Conservation (phyloP, 2,329 filamentous ascomycete species). For the Teratosphaeria gauchensis region DNA sequence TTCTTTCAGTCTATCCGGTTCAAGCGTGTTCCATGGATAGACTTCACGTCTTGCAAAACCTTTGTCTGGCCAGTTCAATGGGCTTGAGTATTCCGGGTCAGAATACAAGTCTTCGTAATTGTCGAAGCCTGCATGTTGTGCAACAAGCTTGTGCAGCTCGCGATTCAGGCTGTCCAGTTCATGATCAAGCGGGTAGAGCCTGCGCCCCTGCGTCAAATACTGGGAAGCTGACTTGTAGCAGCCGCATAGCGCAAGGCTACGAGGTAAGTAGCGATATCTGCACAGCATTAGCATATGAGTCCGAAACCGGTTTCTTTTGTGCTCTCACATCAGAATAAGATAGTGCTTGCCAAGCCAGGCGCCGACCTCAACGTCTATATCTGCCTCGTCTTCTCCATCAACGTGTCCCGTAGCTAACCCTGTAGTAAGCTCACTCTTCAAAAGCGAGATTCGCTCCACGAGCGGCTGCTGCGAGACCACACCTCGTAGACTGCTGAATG, state of each 20-base stretch:
- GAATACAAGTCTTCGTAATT: not conserved
- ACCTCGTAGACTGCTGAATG: conserved; percentile 1
- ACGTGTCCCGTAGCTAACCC: conserved; percentile 12
- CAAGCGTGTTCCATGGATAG: conserved; percentile 54
- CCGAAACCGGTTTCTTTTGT: too few relatives aligned
- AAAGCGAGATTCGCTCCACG: conserved; percentile 29
- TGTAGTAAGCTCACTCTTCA: conserved; percentile 20
- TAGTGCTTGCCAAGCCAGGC: conserved; percentile 41
- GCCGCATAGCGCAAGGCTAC: conserved; percentile 50
- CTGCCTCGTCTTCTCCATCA: conserved; percentile 10
- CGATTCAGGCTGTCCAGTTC: conserved; percentile 42
- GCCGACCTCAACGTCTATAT: conserved; percentile 17
- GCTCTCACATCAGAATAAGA: conserved; percentile 13
- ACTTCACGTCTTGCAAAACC: conserved; percentile 58
- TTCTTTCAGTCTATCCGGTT: conserved; percentile 47
- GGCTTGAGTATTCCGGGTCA: not conserved
- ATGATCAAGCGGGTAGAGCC: conserved; percentile 44
- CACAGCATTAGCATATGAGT: conserved; percentile 1
- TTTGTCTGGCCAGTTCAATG: conserved; percentile 52
- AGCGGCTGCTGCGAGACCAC: conserved; percentile 17
- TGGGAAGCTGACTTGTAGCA: conserved; percentile 57
- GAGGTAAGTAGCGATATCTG: conserved; percentile 24
- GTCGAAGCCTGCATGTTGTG: not conserved
- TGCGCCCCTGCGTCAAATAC: conserved; percentile 55
- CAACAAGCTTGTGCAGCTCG: conserved; percentile 17